Conservation (phyloP, 2,329 filamentous ascomycete genomes). For the Tetracladium maxilliforme region DNA sequence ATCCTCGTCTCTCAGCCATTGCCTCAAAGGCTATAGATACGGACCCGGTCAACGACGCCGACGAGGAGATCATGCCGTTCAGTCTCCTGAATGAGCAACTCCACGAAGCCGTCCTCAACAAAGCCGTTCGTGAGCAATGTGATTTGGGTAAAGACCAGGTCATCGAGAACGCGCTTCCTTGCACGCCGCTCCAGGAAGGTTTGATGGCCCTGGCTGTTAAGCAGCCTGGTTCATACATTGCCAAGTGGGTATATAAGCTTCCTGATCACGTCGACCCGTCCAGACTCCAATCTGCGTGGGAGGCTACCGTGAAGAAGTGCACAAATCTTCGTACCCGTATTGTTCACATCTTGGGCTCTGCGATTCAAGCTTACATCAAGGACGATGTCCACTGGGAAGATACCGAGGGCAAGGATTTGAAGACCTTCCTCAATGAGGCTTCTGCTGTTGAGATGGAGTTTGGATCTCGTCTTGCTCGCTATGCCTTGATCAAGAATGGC, state of each 20-base stretch:
- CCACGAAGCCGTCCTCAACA: too few species aligned
- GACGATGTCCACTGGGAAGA: slow-evolving; percentile 4
- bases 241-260: slow-evolving; percentile 8
- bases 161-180: slow-evolving; percentile 52
- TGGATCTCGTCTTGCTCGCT: not conserved
- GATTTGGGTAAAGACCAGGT: too few species aligned
- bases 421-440: too few species aligned
- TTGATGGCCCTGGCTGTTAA: slow-evolving; percentile 18
- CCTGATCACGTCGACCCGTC: slow-evolving; percentile 6
- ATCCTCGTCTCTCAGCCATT: too few species aligned
- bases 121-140: too few species aligned
- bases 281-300: slow-evolving; percentile 6
- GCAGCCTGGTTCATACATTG: slow-evolving; percentile 16
- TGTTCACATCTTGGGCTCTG: slow-evolving; percentile 8
- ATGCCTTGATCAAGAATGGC: not conserved
- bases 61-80: too few species aligned
- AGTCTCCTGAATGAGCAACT: too few species aligned
- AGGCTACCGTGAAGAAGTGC: slow-evolving; percentile 1
- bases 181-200: slow-evolving; percentile 75
- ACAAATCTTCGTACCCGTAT: slow-evolving; percentile 5
- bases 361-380: slow-evolving; percentile 13
- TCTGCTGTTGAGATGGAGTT: not conserved
- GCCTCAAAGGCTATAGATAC: too few species aligned
- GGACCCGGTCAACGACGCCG: too few species aligned
- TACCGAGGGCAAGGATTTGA: too few species aligned